Percentiles rank a stretch among this genome's conserved stretches.
phyloP scores from a whole-genome alignment of 768 basidiomycete species.

The Tylopilus felleus region DNA sequence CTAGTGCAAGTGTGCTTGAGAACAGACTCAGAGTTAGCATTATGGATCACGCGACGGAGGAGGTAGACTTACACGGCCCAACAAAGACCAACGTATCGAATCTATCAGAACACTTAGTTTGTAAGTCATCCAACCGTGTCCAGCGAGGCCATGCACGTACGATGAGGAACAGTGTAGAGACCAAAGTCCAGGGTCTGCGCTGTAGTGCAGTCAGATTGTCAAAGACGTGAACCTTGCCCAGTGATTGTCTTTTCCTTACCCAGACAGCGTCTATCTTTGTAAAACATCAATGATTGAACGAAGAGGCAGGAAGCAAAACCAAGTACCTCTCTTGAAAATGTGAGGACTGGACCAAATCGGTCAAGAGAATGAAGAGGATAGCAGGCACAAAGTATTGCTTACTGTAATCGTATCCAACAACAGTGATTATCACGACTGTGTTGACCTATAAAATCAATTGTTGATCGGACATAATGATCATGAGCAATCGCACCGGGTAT shows the following conservation, averaged over 20 bases:
- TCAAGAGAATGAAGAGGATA: background rate
- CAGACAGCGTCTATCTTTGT: constrained; percentile 13
- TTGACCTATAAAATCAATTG: background rate
- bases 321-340: constrained; percentile 11
- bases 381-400: background rate
- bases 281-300: background rate
- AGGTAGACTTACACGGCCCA: constrained; percentile 5
- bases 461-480: background rate
- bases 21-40: background rate
- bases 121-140: background rate
- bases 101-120: background rate
- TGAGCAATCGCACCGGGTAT: background rate
- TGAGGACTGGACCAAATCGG: constrained; percentile 6
- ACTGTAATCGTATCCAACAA: constrained; percentile 18
- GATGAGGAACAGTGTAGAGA: constrained; percentile 15
- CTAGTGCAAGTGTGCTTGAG: background rate
- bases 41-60: background rate
- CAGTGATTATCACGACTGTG: constrained; percentile 7
- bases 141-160: background rate
- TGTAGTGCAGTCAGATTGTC: background rate
- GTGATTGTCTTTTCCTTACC: background rate
- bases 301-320: too few relatives aligned
- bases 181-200: constrained; percentile 11
- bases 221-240: background rate
- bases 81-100: constrained; percentile 16